Conservation (phyloP, 192 early-diverging fungal species). For the Backusella mclennaniae region DNA sequence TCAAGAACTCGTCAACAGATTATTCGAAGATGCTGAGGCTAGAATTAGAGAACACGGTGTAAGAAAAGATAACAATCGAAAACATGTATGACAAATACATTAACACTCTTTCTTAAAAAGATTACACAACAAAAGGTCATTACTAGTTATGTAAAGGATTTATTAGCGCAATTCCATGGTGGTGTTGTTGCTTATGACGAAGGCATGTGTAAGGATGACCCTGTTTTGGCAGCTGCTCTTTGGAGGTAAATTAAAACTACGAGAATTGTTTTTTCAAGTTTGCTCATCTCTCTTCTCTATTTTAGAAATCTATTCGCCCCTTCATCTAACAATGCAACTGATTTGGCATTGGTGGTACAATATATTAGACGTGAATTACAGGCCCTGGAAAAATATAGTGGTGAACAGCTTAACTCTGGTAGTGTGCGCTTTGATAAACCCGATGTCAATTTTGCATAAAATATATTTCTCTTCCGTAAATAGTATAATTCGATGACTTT, state of each 20-base stretch:
- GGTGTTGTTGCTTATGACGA: conserved; percentile 91
- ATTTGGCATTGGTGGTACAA: conserved; percentile 38
- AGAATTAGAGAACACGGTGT: conserved; percentile 82
- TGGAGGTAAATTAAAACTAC: conserved; percentile 56
- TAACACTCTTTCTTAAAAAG: conserved; percentile 27
- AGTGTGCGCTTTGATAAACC: conserved; percentile 29
- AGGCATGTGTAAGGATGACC: conserved; percentile 82
- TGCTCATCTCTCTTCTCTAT: neutral
- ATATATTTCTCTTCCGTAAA: neutral
- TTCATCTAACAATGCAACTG: conserved; percentile 33
- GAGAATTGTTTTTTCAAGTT: neutral
- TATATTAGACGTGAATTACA: conserved; percentile 39
- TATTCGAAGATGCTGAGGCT: conserved; percentile 88
- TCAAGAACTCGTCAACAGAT: conserved; percentile 82
- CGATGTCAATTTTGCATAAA: conserved; percentile 11
- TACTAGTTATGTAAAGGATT: conserved; percentile 72
- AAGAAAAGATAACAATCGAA: conserved; percentile 17
- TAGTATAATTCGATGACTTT: too few relatives aligned
- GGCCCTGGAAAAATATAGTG: conserved; percentile 30
- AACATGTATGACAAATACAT: neutral
- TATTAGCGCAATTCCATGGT: conserved; percentile 85
- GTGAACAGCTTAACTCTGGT: conserved; percentile 34
- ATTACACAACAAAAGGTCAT: conserved; percentile 73
- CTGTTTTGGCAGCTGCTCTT: conserved; percentile 85
- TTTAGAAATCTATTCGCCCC: conserved; percentile 39